Evolutionary conservation across 345 rosid genomes (phyloP).

Genomic region (Syzygium aromaticum): DNA sequence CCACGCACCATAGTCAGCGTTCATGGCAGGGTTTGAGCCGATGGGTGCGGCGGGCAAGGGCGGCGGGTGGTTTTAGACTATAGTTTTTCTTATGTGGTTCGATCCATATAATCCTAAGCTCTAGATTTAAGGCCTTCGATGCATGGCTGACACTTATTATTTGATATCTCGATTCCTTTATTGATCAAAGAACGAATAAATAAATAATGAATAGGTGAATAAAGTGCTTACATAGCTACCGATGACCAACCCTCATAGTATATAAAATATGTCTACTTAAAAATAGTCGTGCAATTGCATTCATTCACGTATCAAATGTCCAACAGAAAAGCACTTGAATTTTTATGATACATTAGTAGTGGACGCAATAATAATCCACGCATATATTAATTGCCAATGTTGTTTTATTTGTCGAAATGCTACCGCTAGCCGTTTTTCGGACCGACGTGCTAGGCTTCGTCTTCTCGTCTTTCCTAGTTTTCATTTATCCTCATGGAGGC

Average conservation of each 20-base stretch:
- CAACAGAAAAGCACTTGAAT: too few species aligned
- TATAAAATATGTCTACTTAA: too few species aligned
- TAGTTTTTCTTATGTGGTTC: too few species aligned
- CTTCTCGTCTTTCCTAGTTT: background rate
- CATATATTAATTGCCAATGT: background rate
- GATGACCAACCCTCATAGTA: too few species aligned
- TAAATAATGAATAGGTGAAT: too few species aligned
- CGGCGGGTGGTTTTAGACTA: too few species aligned
- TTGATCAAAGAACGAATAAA: too few species aligned
- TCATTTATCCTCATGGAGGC: background rate
- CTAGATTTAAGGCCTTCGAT: background rate
- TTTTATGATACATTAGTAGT: fast-evolving
- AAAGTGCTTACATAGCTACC: too few species aligned
- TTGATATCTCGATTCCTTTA: background rate
- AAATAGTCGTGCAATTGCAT: too few species aligned
- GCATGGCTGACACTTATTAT: background rate
- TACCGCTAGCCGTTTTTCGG: background rate
- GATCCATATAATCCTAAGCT: background rate
- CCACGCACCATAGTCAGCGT: background rate
- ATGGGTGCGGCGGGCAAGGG: too few species aligned
- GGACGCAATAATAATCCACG: background rate
- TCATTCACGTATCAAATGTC: too few species aligned
- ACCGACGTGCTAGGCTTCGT: background rate
- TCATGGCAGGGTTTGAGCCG: background rate
- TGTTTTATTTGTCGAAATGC: background rate